Conservation (phyloP, 768 basidiomycete genomes). For the Gymnopilus junonius region DNA sequence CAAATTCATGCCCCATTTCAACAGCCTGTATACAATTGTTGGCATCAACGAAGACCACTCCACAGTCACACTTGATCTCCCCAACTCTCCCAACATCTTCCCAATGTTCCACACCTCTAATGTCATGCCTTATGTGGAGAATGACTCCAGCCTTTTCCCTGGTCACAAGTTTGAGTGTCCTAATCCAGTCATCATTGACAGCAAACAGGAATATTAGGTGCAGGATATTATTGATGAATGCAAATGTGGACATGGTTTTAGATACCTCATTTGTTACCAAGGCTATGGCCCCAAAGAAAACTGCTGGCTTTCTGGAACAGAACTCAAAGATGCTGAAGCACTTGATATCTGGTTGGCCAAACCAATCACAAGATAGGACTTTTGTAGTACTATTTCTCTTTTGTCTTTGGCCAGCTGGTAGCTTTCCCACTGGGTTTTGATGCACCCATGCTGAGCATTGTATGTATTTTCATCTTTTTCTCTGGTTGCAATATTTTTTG, state of each 20-base stretch:
- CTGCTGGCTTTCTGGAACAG: slow-evolving; percentile 28
- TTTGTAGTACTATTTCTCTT: background rate
- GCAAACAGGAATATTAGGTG: slow-evolving; percentile 28
- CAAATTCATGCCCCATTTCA: slow-evolving; percentile 40
- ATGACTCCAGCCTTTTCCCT: slow-evolving; percentile 35
- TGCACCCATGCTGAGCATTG: background rate
- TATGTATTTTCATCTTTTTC: background rate
- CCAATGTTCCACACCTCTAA: slow-evolving; percentile 41
- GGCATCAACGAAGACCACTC: too few species aligned
- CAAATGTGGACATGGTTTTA: slow-evolving; percentile 17
- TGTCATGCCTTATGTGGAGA: slow-evolving; percentile 26
- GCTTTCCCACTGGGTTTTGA: too few species aligned
- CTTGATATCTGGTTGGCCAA: too few species aligned
- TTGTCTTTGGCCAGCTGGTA: background rate
- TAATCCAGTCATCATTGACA: slow-evolving; percentile 25
- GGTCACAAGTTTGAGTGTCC: slow-evolving; percentile 19
- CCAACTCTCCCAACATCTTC: too few species aligned
- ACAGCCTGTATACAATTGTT: too few species aligned
- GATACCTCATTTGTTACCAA: slow-evolving; percentile 34
- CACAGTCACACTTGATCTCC: too few species aligned
- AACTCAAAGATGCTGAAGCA: slow-evolving; percentile 24
- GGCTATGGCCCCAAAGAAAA: slow-evolving; percentile 29
- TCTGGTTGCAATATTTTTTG: too few species aligned
- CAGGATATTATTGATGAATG: slow-evolving; percentile 30
- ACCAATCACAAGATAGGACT: background rate